Evolutionary conservation across 2,329 filamentous ascomycete genomes (phyloP).

Genomic region (Ilyonectria mors-panacis): DNA sequence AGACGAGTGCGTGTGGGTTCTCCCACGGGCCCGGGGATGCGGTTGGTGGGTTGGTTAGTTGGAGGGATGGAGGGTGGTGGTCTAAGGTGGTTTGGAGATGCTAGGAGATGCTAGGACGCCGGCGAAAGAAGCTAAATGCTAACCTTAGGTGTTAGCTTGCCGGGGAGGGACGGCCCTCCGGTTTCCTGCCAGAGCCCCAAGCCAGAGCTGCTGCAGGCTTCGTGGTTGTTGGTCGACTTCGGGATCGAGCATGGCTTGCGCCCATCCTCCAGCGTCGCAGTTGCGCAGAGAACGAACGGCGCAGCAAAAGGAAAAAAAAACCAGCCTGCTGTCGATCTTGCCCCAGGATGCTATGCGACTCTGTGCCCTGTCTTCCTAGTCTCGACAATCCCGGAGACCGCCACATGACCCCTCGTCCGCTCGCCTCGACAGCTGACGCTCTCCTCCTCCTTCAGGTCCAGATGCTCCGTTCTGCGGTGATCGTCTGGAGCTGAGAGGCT

Average conservation of each 20-base stretch:
- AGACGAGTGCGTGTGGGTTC: conserved; percentile 16
- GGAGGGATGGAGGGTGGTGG: conserved; percentile 7
- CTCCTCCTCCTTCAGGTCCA: background rate
- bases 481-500: conserved; percentile 3
- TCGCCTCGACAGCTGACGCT: background rate
- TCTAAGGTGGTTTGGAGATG: conserved; percentile 22
- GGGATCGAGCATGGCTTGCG: background rate
- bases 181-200: background rate
- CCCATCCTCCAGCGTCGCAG: background rate
- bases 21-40: conserved; percentile 3
- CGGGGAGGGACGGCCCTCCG: background rate
- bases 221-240: conserved; percentile 1
- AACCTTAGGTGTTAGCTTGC: conserved; percentile 11
- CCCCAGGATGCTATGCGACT: background rate
- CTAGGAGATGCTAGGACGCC: conserved; percentile 3
- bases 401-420: conserved; percentile 13
- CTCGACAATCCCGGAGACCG: conserved; percentile 7
- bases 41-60: conserved; percentile 17
- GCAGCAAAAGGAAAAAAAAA: background rate
- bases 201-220: background rate
- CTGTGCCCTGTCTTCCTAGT: background rate
- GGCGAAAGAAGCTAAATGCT: conserved; percentile 12
- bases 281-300: background rate
- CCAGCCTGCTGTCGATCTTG: background rate
- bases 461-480: background rate